Evolutionary conservation across 202 grass and related monocot genomes (phyloP).

Genomic region (Tripidium arundinaceum): DNA sequence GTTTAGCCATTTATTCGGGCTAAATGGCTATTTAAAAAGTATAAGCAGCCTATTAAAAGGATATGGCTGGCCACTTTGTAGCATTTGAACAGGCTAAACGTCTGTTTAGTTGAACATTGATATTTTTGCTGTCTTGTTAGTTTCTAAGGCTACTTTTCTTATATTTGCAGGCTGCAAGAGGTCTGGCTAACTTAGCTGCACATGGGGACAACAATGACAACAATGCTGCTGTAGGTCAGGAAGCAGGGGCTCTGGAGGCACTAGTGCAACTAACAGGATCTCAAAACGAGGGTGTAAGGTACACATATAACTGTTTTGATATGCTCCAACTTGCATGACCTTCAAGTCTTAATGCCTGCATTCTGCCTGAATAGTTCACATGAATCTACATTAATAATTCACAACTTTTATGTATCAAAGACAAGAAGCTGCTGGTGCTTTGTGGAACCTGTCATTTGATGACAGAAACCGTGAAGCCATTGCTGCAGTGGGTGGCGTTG

Average conservation of each 20-base stretch:
- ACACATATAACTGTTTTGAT: constrained; percentile 27
- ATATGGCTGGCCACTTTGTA: neutral
- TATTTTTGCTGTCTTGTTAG: constrained; percentile 14
- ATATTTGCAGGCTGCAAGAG: constrained; percentile 77
- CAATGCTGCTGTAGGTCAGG: constrained; percentile 95
- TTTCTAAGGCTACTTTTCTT: constrained; percentile 34
- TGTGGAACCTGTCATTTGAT: constrained; percentile 99
- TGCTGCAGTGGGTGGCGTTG: constrained; percentile 83
- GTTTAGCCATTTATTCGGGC: neutral
- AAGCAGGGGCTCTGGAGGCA: constrained; percentile 96
- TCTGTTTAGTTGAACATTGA: neutral
- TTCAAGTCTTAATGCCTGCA: constrained; percentile 23
- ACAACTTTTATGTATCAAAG: constrained; percentile 39
- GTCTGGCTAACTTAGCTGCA: constrained; percentile 97
- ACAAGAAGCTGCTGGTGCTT: constrained; percentile 99
- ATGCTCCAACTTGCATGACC: neutral
- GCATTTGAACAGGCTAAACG: neutral
- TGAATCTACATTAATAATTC: constrained; percentile 12
- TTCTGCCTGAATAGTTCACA: neutral
- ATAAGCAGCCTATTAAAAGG: neutral
- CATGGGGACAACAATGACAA: constrained; percentile 98
- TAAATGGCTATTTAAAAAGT: neutral
- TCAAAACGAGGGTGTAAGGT: constrained; percentile 99
- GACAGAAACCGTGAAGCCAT: constrained; percentile 99
- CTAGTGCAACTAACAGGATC: constrained; percentile 91